Evolutionary conservation across 1,284 basidiomycete genomes (phyloP).

Genomic region (Wolfiporia cocos): DNA sequence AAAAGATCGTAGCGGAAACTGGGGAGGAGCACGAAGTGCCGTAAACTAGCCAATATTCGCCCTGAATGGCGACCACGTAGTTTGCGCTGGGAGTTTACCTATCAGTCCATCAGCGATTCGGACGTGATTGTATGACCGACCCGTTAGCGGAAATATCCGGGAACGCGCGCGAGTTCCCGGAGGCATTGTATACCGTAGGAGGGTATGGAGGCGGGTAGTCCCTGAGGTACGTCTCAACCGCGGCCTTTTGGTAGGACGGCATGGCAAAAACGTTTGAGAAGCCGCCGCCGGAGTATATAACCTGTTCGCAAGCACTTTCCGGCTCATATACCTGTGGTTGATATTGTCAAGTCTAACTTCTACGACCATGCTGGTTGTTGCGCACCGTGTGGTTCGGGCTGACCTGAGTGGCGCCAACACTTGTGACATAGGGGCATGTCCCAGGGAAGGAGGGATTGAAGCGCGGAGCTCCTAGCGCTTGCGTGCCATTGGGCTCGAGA

Average conservation of each 20-base stretch:
- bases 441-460: conserved; percentile 13
- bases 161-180: conserved; percentile 12
- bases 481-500: conserved; percentile 6
- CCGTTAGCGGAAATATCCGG: conserved; percentile 18
- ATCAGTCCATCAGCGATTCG: neutral
- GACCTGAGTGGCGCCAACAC: conserved; percentile 14
- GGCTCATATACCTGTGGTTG: conserved; percentile 6
- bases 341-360: neutral
- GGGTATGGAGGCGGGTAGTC: conserved; percentile 7
- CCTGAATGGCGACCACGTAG: conserved; percentile 29
- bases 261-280: conserved; percentile 16
- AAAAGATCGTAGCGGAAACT: conserved; percentile 40
- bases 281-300: conserved; percentile 14
- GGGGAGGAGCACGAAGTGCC: conserved; percentile 16
- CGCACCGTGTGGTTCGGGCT: conserved; percentile 8
- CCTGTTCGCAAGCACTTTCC: conserved; percentile 12
- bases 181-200: conserved; percentile 12
- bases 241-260: conserved; percentile 13
- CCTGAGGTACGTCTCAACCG: conserved; percentile 10
- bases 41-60: conserved; percentile 17
- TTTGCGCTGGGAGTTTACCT: conserved; percentile 30
- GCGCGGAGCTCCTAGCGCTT: neutral
- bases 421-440: conserved; percentile 14
- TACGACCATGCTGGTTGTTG: neutral
- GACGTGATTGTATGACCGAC: neutral